A percentile compares a stretch with the other conserved stretches of the same genome.
Conservation (phyloP, 139 green algal genomes). For the Coelastrella sp. region DNA sequence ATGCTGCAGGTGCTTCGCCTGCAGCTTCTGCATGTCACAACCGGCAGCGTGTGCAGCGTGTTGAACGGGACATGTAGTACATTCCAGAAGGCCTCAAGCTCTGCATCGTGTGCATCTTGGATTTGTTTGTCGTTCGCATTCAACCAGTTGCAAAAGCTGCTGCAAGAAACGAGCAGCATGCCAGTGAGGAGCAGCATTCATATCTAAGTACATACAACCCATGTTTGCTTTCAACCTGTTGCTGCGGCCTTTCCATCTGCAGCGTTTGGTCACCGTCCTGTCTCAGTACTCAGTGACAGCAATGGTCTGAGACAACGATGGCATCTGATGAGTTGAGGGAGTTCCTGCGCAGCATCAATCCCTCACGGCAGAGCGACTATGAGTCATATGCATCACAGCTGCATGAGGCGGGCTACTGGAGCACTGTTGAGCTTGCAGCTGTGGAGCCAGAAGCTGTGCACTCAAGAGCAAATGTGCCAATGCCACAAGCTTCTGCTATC, state of each 20-base stretch:
- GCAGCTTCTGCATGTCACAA: neutral
- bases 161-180: neutral
- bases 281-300: neutral
- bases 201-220: neutral
- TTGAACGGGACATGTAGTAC: neutral
- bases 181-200: neutral
- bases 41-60: neutral
- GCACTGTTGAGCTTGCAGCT: slow-evolving; percentile 14
- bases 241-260: neutral
- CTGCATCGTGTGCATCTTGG: neutral
- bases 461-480: neutral
- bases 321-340: neutral
- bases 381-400: slow-evolving; percentile 9
- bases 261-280: neutral
- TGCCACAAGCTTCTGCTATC: slow-evolving; percentile 22
- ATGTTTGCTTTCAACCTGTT: neutral
- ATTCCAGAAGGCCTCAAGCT: neutral
- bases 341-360: neutral
- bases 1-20: neutral
- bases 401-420: neutral
- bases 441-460: neutral
- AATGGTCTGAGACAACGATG: neutral
- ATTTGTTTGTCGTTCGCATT: neutral
- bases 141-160: neutral
- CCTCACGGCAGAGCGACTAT: neutral